Evolutionary conservation across 2,329 filamentous ascomycete genomes (phyloP).

Genomic region (Colletotrichum sp.): DNA sequence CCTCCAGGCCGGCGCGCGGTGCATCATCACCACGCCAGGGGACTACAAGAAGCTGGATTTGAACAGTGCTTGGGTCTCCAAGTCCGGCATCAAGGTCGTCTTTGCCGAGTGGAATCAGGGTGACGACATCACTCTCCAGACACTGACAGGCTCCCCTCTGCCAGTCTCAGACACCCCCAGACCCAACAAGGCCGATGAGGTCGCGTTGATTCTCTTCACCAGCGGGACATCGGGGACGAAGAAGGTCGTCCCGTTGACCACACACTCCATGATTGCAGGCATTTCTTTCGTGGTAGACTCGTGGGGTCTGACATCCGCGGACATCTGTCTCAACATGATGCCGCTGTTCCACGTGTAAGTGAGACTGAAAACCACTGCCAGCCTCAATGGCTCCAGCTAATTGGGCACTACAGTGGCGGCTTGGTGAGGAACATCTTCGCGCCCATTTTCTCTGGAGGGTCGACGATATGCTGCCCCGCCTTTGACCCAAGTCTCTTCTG

Average conservation of each 20-base stretch:
- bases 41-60: constrained; percentile 45
- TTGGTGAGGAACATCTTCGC: constrained; percentile 60
- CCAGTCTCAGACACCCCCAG: not conserved
- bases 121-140: constrained; percentile 37
- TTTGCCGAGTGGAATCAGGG: constrained; percentile 39
- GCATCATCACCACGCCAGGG: constrained; percentile 47
- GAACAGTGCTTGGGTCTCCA: constrained; percentile 26
- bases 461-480: constrained; percentile 56
- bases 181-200: constrained; percentile 49
- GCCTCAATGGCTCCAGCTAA: not conserved
- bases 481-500: constrained; percentile 62
- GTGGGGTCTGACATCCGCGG: constrained; percentile 50
- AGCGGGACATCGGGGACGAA: constrained; percentile 63
- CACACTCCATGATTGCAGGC: constrained; percentile 54
- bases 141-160: constrained; percentile 18
- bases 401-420: constrained; percentile 43
- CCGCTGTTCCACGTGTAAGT: constrained; percentile 60
- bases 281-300: constrained; percentile 57
- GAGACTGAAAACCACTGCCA: not conserved
- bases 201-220: constrained; percentile 58
- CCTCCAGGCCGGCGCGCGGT: constrained; percentile 47
- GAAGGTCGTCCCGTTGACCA: constrained; percentile 59
- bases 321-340: constrained; percentile 64
- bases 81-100: constrained; percentile 41
- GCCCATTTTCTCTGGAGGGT: constrained; percentile 56